Evolutionary conservation across 768 basidiomycete species (phyloP).

Genomic region (Holtermanniella nyarrowii): DNA sequence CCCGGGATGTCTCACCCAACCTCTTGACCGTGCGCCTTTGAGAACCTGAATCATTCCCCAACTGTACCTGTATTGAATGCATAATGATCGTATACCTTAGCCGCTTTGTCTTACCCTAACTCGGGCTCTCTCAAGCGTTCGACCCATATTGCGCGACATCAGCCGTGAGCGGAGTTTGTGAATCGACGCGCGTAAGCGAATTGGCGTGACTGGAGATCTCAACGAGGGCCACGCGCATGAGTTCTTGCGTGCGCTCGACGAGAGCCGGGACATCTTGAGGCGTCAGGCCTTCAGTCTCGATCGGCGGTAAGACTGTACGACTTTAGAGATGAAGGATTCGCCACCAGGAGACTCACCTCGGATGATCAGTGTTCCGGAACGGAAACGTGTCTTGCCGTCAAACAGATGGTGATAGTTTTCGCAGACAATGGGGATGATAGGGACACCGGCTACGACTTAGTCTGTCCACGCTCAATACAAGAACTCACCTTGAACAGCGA

Average conservation of each 20-base stretch:
- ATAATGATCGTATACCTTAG: too few species aligned
- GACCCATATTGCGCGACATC: neutral
- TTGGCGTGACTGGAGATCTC: conserved; percentile 54
- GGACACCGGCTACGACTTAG: conserved; percentile 59
- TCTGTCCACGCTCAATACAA: too few species aligned
- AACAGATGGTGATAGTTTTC: conserved; percentile 90
- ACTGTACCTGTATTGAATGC: too few species aligned
- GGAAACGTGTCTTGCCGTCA: conserved; percentile 58
- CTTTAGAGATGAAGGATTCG: neutral
- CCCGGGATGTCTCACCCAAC: too few species aligned
- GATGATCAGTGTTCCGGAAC: conserved; percentile 63
- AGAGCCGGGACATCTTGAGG: conserved; percentile 60
- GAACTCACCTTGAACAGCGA: conserved; percentile 60
- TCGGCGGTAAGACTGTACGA: conserved; percentile 69
- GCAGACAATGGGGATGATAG: conserved; percentile 78
- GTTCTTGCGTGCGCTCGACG: conserved; percentile 55
- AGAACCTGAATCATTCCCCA: too few species aligned
- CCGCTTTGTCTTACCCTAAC: too few species aligned
- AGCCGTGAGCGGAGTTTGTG: neutral
- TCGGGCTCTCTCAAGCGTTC: neutral
- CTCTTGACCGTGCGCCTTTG: too few species aligned
- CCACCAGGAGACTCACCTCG: conserved; percentile 51
- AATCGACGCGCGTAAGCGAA: neutral
- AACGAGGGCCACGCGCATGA: conserved; percentile 66
- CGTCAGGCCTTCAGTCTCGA: conserved; percentile 62